phyloP scores from a whole-genome alignment of 768 basidiomycete genomes.

The Kondoa malvinella region DNA sequence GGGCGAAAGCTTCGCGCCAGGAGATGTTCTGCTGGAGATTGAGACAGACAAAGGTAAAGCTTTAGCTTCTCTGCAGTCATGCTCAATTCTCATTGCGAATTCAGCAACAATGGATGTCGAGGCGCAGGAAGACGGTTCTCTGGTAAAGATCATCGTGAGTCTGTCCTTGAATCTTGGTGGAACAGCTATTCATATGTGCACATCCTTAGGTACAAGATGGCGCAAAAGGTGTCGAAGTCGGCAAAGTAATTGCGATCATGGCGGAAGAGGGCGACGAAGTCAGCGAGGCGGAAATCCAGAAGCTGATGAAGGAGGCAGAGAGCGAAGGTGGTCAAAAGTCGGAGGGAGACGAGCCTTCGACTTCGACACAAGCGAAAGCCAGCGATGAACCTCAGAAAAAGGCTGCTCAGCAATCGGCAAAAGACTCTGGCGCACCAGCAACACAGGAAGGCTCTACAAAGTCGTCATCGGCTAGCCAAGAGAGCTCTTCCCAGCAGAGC shows the following conservation, averaged over 20 bases:
- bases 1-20: conserved; percentile 70
- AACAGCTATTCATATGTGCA: too few species aligned
- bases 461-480: conserved; percentile 11
- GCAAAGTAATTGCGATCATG: conserved; percentile 72
- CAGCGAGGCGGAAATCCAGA: conserved; percentile 49
- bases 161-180: too few species aligned
- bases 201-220: conserved; percentile 64
- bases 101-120: conserved; percentile 87
- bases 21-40: conserved; percentile 91
- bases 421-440: conserved; percentile 18
- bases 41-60: conserved; percentile 83
- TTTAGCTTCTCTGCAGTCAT: background rate
- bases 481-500: conserved; percentile 39
- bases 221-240: conserved; percentile 69
- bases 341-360: conserved; percentile 22
- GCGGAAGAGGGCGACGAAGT: conserved; percentile 93
- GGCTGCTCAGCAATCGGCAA: conserved; percentile 20
- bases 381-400: conserved; percentile 36
- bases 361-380: conserved; percentile 26
- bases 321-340: conserved; percentile 8
- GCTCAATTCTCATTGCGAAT: background rate
- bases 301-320: conserved; percentile 31
- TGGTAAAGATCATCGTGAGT: conserved; percentile 90
- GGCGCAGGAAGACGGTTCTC: conserved; percentile 88
- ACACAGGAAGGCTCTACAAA: conserved; percentile 11